A percentile compares a stretch with the other conserved stretches of the same genome.
These are phyloP conservation scores for Suillus subluteus DNA, from an alignment of 768 basidiomycete species.

Conservation along the genomic window DNA sequence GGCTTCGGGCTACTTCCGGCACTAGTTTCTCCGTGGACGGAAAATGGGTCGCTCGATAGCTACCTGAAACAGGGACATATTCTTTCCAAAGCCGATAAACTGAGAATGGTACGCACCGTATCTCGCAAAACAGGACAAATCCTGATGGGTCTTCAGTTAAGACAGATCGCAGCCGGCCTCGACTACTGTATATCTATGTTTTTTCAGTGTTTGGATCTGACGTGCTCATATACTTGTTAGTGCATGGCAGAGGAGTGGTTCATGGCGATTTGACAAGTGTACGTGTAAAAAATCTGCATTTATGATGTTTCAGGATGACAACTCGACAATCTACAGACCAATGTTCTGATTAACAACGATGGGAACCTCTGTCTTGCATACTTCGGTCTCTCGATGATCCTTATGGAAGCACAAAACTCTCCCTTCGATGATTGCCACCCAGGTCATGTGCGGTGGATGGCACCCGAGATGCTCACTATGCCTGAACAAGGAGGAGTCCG, in stretches of 20 bases:
- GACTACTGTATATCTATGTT: constrained; percentile 10
- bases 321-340: too few species aligned
- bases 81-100: constrained; percentile 10
- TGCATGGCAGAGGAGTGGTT: constrained; percentile 6
- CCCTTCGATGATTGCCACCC: constrained; percentile 33
- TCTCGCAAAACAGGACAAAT: neutral
- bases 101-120: constrained; percentile 20
- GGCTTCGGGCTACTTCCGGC: constrained; percentile 25
- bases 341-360: constrained; percentile 38
- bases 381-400: constrained; percentile 42
- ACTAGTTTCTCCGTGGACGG: constrained; percentile 30
- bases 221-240: neutral
- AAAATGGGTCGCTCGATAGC: constrained; percentile 32
- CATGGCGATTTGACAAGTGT: constrained; percentile 13
- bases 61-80: constrained; percentile 25
- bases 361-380: constrained; percentile 38
- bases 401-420: constrained; percentile 38
- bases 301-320: too few species aligned
- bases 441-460: constrained; percentile 22
- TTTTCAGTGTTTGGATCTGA: too few species aligned
- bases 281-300: constrained; percentile 1
- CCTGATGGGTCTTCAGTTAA: neutral
- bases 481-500: constrained; percentile 17
- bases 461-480: constrained; percentile 32
- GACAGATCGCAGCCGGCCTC: constrained; percentile 4